phyloP scores from a whole-genome alignment of 441 rosid species.

The Isatis lusitanica region DNA sequence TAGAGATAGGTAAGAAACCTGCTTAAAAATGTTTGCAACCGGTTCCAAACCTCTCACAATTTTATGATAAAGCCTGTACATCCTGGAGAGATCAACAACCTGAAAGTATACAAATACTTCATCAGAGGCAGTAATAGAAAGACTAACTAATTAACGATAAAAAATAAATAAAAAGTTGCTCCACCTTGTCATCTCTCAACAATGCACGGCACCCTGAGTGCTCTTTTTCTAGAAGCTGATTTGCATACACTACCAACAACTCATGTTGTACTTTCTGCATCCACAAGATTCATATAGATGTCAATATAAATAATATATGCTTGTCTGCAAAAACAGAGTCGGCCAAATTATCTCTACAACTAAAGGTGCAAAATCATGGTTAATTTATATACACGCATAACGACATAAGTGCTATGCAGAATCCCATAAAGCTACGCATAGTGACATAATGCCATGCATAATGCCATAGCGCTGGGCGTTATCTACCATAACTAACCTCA shows the following conservation, averaged over 20 bases:
- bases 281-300: constrained; percentile 2
- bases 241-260: constrained; percentile 60
- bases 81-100: constrained; percentile 95
- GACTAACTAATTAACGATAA: background rate
- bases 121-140: background rate
- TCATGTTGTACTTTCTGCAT: constrained; percentile 90
- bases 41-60: constrained; percentile 76
- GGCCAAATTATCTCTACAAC: background rate
- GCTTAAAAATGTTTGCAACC: constrained; percentile 75
- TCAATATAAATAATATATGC: background rate
- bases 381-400: background rate
- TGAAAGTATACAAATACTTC: constrained; percentile 31
- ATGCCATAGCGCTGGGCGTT: too few relatives aligned
- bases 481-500: constrained; percentile 54
- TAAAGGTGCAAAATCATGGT: background rate
- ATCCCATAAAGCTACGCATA: background rate
- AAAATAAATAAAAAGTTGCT: background rate
- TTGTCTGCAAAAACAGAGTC: background rate
- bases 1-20: constrained; percentile 47
- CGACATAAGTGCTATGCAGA: background rate
- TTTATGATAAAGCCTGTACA: constrained; percentile 86
- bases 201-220: constrained; percentile 89
- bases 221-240: constrained; percentile 81
- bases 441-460: too few relatives aligned
- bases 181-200: constrained; percentile 89